phyloP scores from a whole-genome alignment of 2,329 filamentous ascomycete genomes.

The Arthroderma uncinatum region DNA sequence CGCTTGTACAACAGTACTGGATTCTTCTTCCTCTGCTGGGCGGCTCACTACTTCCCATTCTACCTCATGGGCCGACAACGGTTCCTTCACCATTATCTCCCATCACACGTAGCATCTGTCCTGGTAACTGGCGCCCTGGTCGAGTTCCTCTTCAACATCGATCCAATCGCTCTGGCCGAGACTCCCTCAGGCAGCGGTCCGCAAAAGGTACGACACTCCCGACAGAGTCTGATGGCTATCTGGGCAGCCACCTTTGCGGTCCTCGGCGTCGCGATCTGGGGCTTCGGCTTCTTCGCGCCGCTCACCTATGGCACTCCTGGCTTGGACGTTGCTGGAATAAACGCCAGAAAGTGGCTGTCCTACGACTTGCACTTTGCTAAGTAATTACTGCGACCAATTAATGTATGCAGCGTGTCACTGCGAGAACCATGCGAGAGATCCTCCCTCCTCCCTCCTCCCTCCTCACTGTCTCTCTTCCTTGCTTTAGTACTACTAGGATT shows the following conservation, averaged over 20 bases:
- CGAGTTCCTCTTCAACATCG: constrained; percentile 92
- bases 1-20: constrained; percentile 97
- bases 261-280: constrained; percentile 54
- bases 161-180: constrained; percentile 48
- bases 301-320: constrained; percentile 93
- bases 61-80: constrained; percentile 96
- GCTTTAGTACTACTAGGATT: neutral
- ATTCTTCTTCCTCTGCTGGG: constrained; percentile 98
- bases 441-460: neutral
- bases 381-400: constrained; percentile 47
- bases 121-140: constrained; percentile 83
- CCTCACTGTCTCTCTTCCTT: neutral
- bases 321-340: constrained; percentile 64
- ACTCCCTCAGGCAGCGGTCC: constrained; percentile 17
- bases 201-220: constrained; percentile 60
- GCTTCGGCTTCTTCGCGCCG: constrained; percentile 89
- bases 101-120: constrained; percentile 80
- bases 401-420: neutral
- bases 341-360: constrained; percentile 83
- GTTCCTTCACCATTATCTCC: constrained; percentile 95
- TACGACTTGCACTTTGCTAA: constrained; percentile 99
- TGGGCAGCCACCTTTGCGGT: constrained; percentile 72
- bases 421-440: neutral
- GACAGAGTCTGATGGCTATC: constrained; percentile 61
- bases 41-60: constrained; percentile 93